Conservation (phyloP, 768 basidiomycete species). For the Gymnopilus dilepis region DNA sequence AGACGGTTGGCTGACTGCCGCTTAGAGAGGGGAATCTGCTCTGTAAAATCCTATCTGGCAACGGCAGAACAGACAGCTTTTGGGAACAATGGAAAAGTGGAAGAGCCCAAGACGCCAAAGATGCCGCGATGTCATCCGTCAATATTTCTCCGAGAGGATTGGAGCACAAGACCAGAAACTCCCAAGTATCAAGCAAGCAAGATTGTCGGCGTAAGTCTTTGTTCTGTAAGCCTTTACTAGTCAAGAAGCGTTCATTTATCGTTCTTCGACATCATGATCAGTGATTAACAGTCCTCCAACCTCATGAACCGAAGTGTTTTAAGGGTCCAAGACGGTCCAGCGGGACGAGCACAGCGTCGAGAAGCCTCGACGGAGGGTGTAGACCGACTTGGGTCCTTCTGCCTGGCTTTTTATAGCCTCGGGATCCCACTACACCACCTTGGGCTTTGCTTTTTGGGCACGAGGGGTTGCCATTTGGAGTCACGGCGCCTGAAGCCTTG, state of each 20-base stretch:
- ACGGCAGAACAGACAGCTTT: neutral
- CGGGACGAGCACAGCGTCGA: neutral
- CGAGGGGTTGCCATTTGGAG: neutral
- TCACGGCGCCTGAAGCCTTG: neutral
- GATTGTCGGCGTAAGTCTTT: no score
- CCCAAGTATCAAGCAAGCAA: no score
- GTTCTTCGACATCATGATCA: neutral
- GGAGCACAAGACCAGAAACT: neutral
- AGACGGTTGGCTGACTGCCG: neutral
- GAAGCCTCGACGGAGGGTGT: neutral
- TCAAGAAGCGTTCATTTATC: neutral
- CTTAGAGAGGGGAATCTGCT: neutral
- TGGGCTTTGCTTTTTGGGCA: neutral
- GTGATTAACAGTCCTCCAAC: no score
- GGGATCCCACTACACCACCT: neutral
- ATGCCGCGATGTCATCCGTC: conserved; percentile 1
- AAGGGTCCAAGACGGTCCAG: neutral
- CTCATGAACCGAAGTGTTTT: neutral
- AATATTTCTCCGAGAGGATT: neutral
- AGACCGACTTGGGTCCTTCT: no score
- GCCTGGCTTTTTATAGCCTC: neutral
- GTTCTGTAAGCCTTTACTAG: no score
- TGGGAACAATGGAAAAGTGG: neutral
- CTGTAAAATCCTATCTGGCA: neutral
- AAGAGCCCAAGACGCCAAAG: no score